These are phyloP conservation scores for Ascoidea asiatica DNA, from an alignment of 805 yeast species.

Conservation along the genomic window DNA sequence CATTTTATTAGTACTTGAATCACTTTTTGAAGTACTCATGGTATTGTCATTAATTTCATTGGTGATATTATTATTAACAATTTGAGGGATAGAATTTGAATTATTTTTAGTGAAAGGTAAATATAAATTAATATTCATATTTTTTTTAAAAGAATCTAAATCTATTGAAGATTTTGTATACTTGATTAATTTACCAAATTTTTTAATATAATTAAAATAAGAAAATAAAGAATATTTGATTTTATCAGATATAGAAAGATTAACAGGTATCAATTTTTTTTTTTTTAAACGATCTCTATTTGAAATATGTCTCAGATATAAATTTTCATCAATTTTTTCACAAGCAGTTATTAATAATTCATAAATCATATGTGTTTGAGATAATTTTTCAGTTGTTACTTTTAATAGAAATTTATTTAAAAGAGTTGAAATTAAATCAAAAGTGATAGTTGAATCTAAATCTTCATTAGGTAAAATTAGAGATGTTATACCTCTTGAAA, in stretches of 20 bases:
- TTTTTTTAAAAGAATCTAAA: neutral
- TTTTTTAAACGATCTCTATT: neutral
- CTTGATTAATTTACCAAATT: neutral
- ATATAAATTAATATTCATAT: too few relatives aligned
- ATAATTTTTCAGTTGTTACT: constrained; percentile 27
- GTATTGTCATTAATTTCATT: neutral
- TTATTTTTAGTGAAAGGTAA: too few relatives aligned
- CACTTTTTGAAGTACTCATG: too few relatives aligned
- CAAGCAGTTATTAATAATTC: constrained; percentile 19
- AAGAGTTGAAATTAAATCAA: constrained; percentile 24
- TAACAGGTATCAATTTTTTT: too few relatives aligned
- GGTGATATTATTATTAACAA: too few relatives aligned
- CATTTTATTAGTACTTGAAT: too few relatives aligned
- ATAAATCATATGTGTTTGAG: constrained; percentile 40
- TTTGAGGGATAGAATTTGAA: too few relatives aligned
- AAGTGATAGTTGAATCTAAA: constrained; percentile 23
- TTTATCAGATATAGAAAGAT: neutral
- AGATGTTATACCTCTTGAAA: constrained; percentile 22
- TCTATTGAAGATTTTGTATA: neutral
- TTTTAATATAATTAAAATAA: neutral
- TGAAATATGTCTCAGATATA: neutral
- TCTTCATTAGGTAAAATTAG: constrained; percentile 28
- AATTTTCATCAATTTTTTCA: neutral
- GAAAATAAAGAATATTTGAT: neutral
- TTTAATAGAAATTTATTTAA: constrained; percentile 28